Evolutionary conservation across 2,329 filamentous ascomycete genomes (phyloP), one percentile per base, ranked within the genome.

Genomic region (Xylaria sp.): DNA sequence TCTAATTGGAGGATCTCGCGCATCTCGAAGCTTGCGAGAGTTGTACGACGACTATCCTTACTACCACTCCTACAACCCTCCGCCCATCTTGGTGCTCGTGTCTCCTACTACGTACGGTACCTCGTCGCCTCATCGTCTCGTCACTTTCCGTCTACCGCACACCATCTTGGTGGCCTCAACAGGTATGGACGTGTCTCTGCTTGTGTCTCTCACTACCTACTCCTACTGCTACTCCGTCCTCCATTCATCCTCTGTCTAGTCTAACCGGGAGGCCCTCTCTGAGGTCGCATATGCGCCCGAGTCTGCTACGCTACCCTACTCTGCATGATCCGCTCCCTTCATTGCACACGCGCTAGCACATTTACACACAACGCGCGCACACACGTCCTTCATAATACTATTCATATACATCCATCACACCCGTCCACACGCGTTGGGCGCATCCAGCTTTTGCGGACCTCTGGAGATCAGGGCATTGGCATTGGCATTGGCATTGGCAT

Each of bases 231-330:
- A 21, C 68, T 55, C 42, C 55, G 25, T 21, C 9, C 25, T 8
- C 5, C 2, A 16, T 54, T 6, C 51, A 35, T 32, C 18, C 27
- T 54, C 51, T 27, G n/a, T 54, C 18, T 51, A 44, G 60, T 60
- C 54, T 59, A 60, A 57, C 53, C 51, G 55, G 62, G 55, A 50
- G 60, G 65, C 60, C 65, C 37, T 64, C 55, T 70, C 55, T 63
- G 65, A 63, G 70, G 65, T 48, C 65, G 69, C 69, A 71, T 71
- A 71, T 71, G 67, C 69, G 58, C 63, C 66, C 54, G 61, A 32
- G 27, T 65, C 42, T 65, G 59, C 60, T 58, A 61, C 60, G 54
- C 51, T 53, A 63, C 64, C 55, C 47, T 64, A 58, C 57, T 63
- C 60, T 65, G 67, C 67, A 69, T 69, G 63, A 69, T 68, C 68